Evolutionary conservation across 1,284 basidiomycete species (phyloP).

Genomic region (Sanghuangporus baumii): DNA sequence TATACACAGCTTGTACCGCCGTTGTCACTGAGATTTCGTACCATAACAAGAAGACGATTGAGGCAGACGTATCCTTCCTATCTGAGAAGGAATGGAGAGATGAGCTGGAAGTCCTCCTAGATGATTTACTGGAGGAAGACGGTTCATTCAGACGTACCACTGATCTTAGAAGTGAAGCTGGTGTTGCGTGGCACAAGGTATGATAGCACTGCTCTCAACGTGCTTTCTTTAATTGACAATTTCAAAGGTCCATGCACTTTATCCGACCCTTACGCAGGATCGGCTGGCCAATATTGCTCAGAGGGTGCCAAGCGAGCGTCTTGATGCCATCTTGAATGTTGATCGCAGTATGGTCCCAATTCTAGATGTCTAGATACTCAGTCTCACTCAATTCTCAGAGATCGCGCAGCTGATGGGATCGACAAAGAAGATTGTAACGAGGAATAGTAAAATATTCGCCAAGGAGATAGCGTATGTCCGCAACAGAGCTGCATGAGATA

Average conservation of each 20-base stretch:
- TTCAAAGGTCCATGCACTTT: constrained; percentile 56
- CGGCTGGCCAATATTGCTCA: constrained; percentile 31
- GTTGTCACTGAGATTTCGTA: constrained; percentile 60
- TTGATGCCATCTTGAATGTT: constrained; percentile 42
- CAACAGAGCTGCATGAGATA: neutral
- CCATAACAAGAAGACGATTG: constrained; percentile 47
- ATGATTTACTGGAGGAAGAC: constrained; percentile 54
- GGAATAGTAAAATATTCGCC: constrained; percentile 45
- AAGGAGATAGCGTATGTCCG: constrained; percentile 38
- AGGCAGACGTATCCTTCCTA: constrained; percentile 54
- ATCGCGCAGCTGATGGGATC: constrained; percentile 43
- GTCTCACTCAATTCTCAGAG: constrained; percentile 21
- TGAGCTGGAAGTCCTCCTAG: constrained; percentile 47
- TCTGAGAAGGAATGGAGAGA: constrained; percentile 49
- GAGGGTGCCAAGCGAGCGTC: constrained; percentile 2
- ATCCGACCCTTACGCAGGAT: constrained; percentile 45
- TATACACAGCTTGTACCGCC: constrained; percentile 49
- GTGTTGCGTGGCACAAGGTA: constrained; percentile 57
- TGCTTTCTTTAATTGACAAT: neutral
- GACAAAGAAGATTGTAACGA: constrained; percentile 45
- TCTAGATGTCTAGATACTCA: neutral
- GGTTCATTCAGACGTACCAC: constrained; percentile 46
- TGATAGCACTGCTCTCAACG: neutral
- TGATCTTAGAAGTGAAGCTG: constrained; percentile 53
- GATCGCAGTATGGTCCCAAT: constrained; percentile 35